These are phyloP conservation scores for Taphrina flavorubra DNA, from an alignment of 1,139 yeast species.

Conservation along the genomic window DNA sequence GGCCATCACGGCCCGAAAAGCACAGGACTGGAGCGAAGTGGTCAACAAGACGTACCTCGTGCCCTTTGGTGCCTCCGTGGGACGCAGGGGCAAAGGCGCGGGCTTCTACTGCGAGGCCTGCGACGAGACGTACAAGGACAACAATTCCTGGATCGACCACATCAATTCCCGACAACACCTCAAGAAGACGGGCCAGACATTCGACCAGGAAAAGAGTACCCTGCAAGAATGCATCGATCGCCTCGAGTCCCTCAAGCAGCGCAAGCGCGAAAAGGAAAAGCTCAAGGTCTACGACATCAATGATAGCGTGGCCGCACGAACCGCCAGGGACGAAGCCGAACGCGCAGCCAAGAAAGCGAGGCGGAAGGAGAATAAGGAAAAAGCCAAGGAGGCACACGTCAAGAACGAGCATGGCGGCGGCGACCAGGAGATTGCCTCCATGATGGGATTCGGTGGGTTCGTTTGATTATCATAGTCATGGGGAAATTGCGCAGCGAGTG, in stretches of 20 bases:
- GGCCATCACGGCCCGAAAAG: constrained; percentile 49
- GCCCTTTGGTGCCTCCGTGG: constrained; percentile 55
- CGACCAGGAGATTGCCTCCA: constrained; percentile 52
- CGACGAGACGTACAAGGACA: constrained; percentile 78
- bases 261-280: constrained; percentile 51
- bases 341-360: constrained; percentile 49
- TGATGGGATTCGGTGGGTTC: constrained; percentile 64
- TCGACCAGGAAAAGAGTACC: constrained; percentile 51
- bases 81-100: constrained; percentile 66
- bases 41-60: constrained; percentile 58
- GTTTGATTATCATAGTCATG: constrained; percentile 24
- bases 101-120: constrained; percentile 87
- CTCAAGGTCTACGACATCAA: constrained; percentile 56
- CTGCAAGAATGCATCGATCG: constrained; percentile 52
- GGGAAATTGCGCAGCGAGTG: not conserved
- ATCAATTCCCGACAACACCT: constrained; percentile 63
- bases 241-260: constrained; percentile 51
- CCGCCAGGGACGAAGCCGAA: constrained; percentile 38
- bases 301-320: constrained; percentile 53
- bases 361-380: constrained; percentile 48
- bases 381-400: constrained; percentile 48
- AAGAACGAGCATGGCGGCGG: constrained; percentile 45
- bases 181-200: constrained; percentile 50
- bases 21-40: constrained; percentile 37
- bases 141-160: constrained; percentile 80